phyloP scores from a whole-genome alignment of 169 alveolate genomes.

The Neospora caninum region DNA sequence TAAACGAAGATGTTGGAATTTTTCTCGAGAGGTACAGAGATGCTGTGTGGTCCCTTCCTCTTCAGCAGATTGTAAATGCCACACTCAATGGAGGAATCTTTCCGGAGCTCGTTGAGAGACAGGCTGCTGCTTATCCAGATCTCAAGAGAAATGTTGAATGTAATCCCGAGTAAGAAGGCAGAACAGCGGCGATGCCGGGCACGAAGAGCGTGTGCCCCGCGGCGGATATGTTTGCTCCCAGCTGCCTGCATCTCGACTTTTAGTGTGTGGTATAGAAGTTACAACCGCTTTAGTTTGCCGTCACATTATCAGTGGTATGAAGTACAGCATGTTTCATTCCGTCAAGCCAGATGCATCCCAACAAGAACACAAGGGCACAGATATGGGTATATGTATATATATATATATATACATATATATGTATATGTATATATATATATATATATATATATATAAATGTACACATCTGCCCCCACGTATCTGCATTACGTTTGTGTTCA shows the following conservation, averaged over 20 bases:
- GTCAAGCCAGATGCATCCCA: too few species aligned
- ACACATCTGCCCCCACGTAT: too few species aligned
- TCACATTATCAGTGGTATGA: too few species aligned
- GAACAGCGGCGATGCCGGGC: not conserved
- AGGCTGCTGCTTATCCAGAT: constrained; percentile 40
- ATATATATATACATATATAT: not conserved
- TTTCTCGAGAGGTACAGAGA: constrained; percentile 22
- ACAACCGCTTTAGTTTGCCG: too few species aligned
- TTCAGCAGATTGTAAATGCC: constrained; percentile 50
- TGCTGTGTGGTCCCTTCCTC: constrained; percentile 61
- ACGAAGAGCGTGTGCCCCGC: not conserved
- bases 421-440: not conserved
- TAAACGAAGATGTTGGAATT: not conserved
- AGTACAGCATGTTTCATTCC: too few species aligned
- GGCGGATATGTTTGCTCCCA: too few species aligned
- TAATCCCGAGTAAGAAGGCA: constrained; percentile 47
- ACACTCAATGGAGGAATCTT: constrained; percentile 55
- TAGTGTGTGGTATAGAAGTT: too few species aligned
- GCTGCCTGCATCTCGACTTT: too few species aligned
- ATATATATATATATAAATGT: too few species aligned
- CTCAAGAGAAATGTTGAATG: constrained; percentile 36
- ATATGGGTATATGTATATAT: not conserved
- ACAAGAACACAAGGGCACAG: too few species aligned
- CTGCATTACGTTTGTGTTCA: not conserved
- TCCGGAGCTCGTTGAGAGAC: constrained; percentile 41